Conservation (phyloP, 768 basidiomycete genomes). For the Lentinula sp. region DNA sequence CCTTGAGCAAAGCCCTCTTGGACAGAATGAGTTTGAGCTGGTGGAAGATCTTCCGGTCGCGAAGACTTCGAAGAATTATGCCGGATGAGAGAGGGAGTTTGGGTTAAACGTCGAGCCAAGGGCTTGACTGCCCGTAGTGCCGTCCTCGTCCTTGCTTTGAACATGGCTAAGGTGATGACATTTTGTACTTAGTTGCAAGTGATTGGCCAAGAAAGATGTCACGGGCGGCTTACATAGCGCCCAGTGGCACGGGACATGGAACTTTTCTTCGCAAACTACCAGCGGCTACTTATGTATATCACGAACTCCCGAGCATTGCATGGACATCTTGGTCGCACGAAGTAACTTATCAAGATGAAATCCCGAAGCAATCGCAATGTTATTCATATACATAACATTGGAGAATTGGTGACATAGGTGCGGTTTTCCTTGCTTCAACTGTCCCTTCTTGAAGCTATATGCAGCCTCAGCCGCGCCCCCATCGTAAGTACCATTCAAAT, state of each 20-base stretch:
- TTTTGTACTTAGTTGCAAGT: neutral
- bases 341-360: too few species aligned
- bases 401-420: too few species aligned
- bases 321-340: too few species aligned
- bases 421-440: too few species aligned
- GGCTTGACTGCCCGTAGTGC: neutral
- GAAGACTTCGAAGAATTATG: neutral
- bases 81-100: neutral
- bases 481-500: too few species aligned
- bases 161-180: neutral
- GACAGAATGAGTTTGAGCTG: slow-evolving; percentile 2
- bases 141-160: neutral
- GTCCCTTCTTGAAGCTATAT: too few species aligned
- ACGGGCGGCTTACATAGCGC: neutral
- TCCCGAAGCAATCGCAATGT: too few species aligned
- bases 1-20: slow-evolving; percentile 9
- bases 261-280: neutral
- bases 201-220: neutral
- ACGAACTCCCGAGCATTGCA: too few species aligned
- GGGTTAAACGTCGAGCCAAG: neutral
- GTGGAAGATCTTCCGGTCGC: neutral
- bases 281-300: too few species aligned
- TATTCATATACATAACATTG: too few species aligned
- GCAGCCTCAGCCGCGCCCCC: too few species aligned
- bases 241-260: neutral